Conservation (phyloP, 257 asterid species). For the Solanum chiquidenum region DNA sequence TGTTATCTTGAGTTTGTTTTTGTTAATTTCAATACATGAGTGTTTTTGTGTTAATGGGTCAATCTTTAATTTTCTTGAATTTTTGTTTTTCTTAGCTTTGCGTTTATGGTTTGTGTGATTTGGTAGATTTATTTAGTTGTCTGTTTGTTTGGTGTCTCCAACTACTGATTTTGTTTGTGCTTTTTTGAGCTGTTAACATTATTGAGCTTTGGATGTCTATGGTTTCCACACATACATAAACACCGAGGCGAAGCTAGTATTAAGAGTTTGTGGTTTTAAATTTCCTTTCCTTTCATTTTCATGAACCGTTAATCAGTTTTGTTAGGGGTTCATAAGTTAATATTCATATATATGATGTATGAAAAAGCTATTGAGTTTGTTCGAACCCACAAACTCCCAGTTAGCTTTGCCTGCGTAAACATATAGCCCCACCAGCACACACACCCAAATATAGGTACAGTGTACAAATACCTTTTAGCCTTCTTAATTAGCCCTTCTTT, state of each 20-base stretch:
- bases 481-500: slow-evolving; percentile 1
- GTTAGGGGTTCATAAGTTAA: too few species aligned
- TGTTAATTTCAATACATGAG: neutral
- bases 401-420: neutral
- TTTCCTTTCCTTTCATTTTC: too few species aligned
- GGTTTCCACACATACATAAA: neutral
- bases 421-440: neutral
- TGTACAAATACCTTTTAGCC: slow-evolving; percentile 1
- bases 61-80: neutral
- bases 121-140: neutral
- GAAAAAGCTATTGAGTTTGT: too few species aligned
- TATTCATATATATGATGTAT: too few species aligned
- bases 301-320: too few species aligned
- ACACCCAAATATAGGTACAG: neutral
- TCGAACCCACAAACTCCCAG: too few species aligned
- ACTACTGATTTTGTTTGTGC: neutral
- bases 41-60: neutral
- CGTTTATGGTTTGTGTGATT: neutral
- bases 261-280: too few species aligned
- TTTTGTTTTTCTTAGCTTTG: neutral
- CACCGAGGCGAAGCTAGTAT: too few species aligned
- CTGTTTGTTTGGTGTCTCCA: neutral
- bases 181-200: neutral
- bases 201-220: neutral
- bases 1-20: neutral